Percentiles rank a stretch among this genome's conserved stretches.
Conservation (phyloP, 2,329 filamentous ascomycete genomes). For the Verticillium zaregamsianum region DNA sequence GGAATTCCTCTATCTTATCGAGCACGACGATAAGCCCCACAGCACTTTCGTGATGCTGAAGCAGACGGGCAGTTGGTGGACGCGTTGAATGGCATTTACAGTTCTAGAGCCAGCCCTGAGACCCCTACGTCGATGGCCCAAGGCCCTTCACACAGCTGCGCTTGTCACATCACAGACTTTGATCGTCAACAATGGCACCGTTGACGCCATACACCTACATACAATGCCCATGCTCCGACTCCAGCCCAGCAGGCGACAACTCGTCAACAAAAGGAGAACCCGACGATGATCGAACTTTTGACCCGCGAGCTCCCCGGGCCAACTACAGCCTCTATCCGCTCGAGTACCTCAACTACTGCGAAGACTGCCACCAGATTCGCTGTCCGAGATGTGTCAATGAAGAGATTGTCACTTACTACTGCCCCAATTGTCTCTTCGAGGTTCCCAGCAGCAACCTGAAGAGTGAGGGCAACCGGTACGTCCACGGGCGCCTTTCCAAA, state of each 20-base stretch:
- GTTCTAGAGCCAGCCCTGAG: neutral
- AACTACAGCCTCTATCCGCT: conserved; percentile 92
- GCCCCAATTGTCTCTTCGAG: conserved; percentile 92
- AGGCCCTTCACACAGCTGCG: neutral
- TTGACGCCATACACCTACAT: conserved; percentile 62
- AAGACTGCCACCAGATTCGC: conserved; percentile 94
- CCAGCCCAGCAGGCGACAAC: conserved; percentile 25
- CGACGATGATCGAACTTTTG: conserved; percentile 75
- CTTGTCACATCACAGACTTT: neutral
- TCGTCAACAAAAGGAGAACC: conserved; percentile 29
- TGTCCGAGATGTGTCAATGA: conserved; percentile 89
- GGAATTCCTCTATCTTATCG: neutral
- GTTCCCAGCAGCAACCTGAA: conserved; percentile 90
- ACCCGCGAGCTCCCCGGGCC: conserved; percentile 77
- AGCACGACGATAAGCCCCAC: neutral
- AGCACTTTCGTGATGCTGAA: neutral
- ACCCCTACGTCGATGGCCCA: neutral
- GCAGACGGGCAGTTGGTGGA: neutral
- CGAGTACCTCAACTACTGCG: conserved; percentile 92
- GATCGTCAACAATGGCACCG: conserved; percentile 37
- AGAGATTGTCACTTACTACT: conserved; percentile 93
- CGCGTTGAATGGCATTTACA: neutral
- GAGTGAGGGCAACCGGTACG: conserved; percentile 86
- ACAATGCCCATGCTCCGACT: conserved; percentile 60
- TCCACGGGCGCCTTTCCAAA: conserved; percentile 4